Conservation (phyloP, 495 filamentous ascomycete species). For the Penicillium macrosclerotiorum region DNA sequence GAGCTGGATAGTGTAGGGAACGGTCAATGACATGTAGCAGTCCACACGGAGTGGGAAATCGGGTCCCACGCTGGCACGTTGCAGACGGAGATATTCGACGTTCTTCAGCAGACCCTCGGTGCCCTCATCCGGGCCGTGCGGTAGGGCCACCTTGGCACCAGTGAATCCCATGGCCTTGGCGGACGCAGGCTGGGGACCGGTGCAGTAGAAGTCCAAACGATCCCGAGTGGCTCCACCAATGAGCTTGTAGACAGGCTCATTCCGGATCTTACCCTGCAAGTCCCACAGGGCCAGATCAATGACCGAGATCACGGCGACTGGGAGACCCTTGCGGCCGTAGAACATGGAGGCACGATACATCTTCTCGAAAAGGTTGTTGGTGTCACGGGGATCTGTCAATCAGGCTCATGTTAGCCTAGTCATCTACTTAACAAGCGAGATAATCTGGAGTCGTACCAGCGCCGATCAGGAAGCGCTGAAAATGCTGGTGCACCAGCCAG, state of each 20-base stretch:
- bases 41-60: constrained; percentile 93
- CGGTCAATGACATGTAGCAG: constrained; percentile 94
- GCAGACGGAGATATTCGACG: constrained; percentile 78
- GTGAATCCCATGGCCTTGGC: constrained; percentile 83
- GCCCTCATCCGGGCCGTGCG: constrained; percentile 85
- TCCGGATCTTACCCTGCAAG: constrained; percentile 80
- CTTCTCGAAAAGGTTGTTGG: constrained; percentile 86
- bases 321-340: constrained; percentile 88
- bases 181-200: constrained; percentile 74
- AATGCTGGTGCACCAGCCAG: constrained; percentile 89
- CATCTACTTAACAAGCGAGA: background rate
- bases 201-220: constrained; percentile 88
- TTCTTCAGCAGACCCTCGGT: constrained; percentile 80
- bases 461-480: constrained; percentile 85
- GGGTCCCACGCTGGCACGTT: constrained; percentile 79
- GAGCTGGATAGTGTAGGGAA: constrained; percentile 86
- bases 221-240: constrained; percentile 84
- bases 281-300: constrained; percentile 94
- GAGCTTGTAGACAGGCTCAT: constrained; percentile 91
- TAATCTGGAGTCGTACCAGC: constrained; percentile 46
- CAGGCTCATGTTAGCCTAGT: background rate
- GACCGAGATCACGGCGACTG: constrained; percentile 86
- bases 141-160: constrained; percentile 84
- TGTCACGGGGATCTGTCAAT: constrained; percentile 71
- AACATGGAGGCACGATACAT: constrained; percentile 96